Percentiles rank a stretch among this genome's conserved stretches.
phyloP scores from a whole-genome alignment of 495 filamentous ascomycete species.

The Hyaloscypha bicolor region DNA sequence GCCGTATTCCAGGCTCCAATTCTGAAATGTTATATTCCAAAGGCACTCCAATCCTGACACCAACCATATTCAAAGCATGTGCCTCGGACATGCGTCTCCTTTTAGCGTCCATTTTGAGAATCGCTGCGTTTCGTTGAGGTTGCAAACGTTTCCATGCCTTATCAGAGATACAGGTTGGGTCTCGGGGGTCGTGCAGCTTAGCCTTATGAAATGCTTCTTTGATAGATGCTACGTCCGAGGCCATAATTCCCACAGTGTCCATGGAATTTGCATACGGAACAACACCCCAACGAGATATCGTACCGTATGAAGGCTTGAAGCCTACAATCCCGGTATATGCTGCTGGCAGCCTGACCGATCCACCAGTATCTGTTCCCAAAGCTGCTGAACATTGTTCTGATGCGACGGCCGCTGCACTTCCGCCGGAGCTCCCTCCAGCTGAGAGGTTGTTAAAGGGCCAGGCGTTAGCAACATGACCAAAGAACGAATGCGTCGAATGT shows the following conservation, averaged over 20 bases:
- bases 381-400: conserved; percentile 71
- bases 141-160: conserved; percentile 45
- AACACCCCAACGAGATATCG: conserved; percentile 85
- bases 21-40: conserved; percentile 87
- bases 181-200: conserved; percentile 62
- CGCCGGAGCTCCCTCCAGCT: conserved; percentile 90
- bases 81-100: neutral
- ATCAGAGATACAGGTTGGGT: conserved; percentile 73
- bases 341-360: conserved; percentile 88
- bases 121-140: neutral
- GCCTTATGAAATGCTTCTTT: conserved; percentile 50
- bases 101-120: neutral
- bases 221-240: conserved; percentile 49
- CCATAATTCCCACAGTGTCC: conserved; percentile 88
- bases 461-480: conserved; percentile 64
- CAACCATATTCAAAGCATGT: neutral
- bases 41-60: conserved; percentile 68
- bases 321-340: conserved; percentile 87
- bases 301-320: conserved; percentile 91
- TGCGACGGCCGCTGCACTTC: conserved; percentile 86
- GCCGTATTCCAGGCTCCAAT: conserved; percentile 66
- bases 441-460: conserved; percentile 50
- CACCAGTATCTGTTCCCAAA: conserved; percentile 93
- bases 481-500: conserved; percentile 74
- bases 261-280: conserved; percentile 94